phyloP scores from a whole-genome alignment of 75 land plant species.

The Pseudotsuga menziesii region DNA sequence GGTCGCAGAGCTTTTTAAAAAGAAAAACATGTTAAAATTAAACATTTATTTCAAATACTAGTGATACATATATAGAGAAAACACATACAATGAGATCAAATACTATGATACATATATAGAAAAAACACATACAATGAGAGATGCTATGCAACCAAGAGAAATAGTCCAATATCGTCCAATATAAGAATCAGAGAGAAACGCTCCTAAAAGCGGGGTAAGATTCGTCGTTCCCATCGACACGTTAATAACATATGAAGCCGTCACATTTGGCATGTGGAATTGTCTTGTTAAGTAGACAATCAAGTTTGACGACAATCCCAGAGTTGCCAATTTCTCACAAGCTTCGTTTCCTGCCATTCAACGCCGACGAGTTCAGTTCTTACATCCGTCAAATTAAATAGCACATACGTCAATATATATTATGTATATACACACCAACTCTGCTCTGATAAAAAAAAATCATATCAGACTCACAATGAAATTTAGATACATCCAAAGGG shows the following conservation, averaged over 20 bases:
- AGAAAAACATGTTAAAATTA: too few species aligned
- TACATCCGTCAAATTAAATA: background rate
- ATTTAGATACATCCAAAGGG: background rate
- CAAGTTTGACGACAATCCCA: slow-evolving; percentile 49
- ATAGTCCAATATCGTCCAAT: slow-evolving; percentile 48
- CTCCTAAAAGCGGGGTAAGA: slow-evolving; percentile 54
- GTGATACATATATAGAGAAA: too few species aligned
- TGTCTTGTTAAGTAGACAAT: slow-evolving; percentile 44
- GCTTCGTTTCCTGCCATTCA: slow-evolving; percentile 58
- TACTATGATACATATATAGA: too few species aligned
- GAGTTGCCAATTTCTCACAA: slow-evolving; percentile 60
- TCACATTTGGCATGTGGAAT: slow-evolving; percentile 39
- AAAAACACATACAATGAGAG: slow-evolving; percentile 30
- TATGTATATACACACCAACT: background rate
- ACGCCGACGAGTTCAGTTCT: background rate
- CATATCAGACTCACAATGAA: background rate
- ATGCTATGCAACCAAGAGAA: slow-evolving; percentile 35
- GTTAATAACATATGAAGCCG: slow-evolving; percentile 35
- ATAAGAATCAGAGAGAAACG: slow-evolving; percentile 58
- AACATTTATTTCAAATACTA: too few species aligned
- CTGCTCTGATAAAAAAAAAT: too few species aligned
- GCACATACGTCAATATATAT: background rate
- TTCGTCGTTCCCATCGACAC: slow-evolving; percentile 44
- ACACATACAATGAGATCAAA: too few species aligned
- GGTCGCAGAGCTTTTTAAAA: too few species aligned